phyloP scores from a whole-genome alignment of 2,329 filamentous ascomycete genomes.

The Dactylellina haptotyla region DNA sequence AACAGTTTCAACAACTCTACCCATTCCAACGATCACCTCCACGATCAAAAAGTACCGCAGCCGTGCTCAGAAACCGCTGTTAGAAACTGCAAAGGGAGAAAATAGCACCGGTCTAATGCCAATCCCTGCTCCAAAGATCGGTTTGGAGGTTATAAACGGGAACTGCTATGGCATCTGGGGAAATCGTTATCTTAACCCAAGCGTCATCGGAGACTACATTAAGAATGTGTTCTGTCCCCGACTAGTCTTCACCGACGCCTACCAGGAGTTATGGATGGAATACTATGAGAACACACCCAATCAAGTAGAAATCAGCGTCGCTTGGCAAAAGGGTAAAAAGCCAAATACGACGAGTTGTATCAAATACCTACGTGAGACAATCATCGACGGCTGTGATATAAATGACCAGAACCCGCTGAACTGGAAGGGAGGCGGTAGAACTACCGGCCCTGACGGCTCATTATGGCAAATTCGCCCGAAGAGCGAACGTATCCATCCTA shows the following conservation, averaged over 20 bases:
- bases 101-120: background rate
- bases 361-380: constrained; percentile 1
- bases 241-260: background rate
- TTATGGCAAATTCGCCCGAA: constrained; percentile 35
- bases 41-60: too few relatives aligned
- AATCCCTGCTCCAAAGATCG: constrained; percentile 17
- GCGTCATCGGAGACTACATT: constrained; percentile 9
- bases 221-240: constrained; percentile 16
- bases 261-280: constrained; percentile 39
- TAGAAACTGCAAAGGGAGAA: background rate
- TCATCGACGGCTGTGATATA: constrained; percentile 32
- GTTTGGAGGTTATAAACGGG: constrained; percentile 4
- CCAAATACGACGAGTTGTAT: constrained; percentile 15
- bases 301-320: constrained; percentile 26
- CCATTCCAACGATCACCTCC: background rate
- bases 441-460: background rate
- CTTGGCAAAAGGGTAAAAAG: constrained; percentile 2
- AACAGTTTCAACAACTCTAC: background rate
- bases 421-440: constrained; percentile 46
- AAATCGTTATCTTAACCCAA: constrained; percentile 24
- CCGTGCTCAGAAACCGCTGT: too few relatives aligned
- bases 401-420: constrained; percentile 24
- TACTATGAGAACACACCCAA: constrained; percentile 8
- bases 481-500: constrained; percentile 1
- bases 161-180: constrained; percentile 30